These are phyloP conservation scores for Tuber magnatum DNA, from an alignment of 495 filamentous ascomycete species.

Conservation along the genomic window DNA sequence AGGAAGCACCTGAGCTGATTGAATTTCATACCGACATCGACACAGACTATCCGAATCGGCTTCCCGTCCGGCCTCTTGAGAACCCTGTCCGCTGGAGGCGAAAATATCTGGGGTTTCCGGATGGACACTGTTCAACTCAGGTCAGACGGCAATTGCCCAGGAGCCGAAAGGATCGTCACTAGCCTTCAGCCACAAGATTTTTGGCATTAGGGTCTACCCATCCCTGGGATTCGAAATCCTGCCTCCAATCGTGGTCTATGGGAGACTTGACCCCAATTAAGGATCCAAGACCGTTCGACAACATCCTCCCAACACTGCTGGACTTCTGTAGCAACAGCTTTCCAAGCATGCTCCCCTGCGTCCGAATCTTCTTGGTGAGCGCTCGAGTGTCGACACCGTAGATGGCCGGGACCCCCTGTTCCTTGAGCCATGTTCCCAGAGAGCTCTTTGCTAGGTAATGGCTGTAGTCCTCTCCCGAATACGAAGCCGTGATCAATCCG, in stretches of 20 bases:
- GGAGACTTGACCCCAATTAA: constrained; percentile 35
- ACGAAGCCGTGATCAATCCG: constrained; percentile 79
- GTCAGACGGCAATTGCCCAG: constrained; percentile 3
- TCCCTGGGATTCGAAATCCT: constrained; percentile 64
- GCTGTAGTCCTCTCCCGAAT: constrained; percentile 87
- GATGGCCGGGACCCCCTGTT: constrained; percentile 91
- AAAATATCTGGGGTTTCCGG: constrained; percentile 70
- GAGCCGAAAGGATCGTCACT: constrained; percentile 42
- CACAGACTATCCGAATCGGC: constrained; percentile 72
- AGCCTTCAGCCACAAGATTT: constrained; percentile 91
- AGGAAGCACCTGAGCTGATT: constrained; percentile 94
- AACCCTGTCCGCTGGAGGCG: constrained; percentile 57
- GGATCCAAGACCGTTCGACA: constrained; percentile 36
- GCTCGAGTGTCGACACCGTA: constrained; percentile 91
- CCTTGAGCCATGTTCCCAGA: constrained; percentile 87
- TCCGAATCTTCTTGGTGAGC: constrained; percentile 84
- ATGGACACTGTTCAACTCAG: constrained; percentile 63
- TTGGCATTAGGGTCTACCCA: constrained; percentile 88
- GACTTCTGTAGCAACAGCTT: constrained; percentile 66
- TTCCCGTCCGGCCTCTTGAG: constrained; percentile 82
- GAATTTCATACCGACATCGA: constrained; percentile 95
- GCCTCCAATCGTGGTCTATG: constrained; percentile 52
- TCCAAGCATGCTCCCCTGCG: constrained; percentile 94
- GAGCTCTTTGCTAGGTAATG: constrained; percentile 87
- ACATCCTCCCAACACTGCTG: constrained; percentile 21